phyloP scores from a whole-genome alignment of 1,139 yeast genomes.

The Suhomyces bribrorum region DNA sequence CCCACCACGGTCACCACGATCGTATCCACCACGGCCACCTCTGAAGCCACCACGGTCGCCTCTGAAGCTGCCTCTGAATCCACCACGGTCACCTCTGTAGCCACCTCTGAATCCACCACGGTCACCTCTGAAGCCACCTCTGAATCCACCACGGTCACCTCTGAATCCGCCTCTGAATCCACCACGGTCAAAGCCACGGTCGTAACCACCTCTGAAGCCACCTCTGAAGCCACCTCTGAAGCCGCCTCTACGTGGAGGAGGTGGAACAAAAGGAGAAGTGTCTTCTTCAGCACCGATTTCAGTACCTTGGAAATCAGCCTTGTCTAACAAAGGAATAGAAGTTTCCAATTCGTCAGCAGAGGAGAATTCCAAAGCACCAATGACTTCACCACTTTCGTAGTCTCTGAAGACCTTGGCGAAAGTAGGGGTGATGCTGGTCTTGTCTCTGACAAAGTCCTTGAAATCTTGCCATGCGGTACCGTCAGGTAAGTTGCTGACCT shows the following conservation, averaged over 20 bases:
- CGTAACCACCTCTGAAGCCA: conserved; percentile 19
- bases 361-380: conserved; percentile 78
- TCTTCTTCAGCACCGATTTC: conserved; percentile 74
- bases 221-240: conserved; percentile 50
- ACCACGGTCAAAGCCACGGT: conserved; percentile 29
- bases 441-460: conserved; percentile 76
- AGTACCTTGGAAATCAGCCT: conserved; percentile 69
- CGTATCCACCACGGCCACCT: conserved; percentile 43
- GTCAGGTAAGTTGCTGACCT: conserved; percentile 68
- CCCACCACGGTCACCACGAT: conserved; percentile 26
- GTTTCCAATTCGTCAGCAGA: conserved; percentile 71
- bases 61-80: conserved; percentile 23
- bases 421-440: conserved; percentile 62
- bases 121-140: conserved; percentile 32
- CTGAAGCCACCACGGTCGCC: conserved; percentile 30
- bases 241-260: conserved; percentile 58
- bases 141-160: conserved; percentile 38
- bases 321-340: conserved; percentile 69
- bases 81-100: conserved; percentile 33
- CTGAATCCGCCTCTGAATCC: conserved; percentile 22
- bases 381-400: conserved; percentile 58
- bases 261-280: conserved; percentile 74
- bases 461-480: conserved; percentile 84
- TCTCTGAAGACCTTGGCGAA: conserved; percentile 73
- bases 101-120: conserved; percentile 40